Percentiles rank a stretch among this genome's conserved stretches.
phyloP scores from a whole-genome alignment of 169 alveolate species.

The Sarcocystis neurona region DNA sequence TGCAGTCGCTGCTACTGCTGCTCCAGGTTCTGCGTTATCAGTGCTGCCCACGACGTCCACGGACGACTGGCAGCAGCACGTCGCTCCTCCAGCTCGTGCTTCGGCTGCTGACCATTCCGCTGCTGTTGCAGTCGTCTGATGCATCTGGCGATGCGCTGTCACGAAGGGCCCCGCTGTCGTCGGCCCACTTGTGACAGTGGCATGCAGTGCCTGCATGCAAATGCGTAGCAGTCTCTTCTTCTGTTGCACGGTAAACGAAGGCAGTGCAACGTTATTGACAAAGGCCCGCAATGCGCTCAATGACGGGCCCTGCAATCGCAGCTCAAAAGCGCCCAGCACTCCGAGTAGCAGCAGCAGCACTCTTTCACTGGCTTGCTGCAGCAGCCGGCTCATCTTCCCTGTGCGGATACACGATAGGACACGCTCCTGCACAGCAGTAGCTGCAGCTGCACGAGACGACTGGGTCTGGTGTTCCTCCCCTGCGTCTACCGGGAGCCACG shows the following conservation, averaged over 20 bases:
- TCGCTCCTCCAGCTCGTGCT: background rate
- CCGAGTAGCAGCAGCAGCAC: no score
- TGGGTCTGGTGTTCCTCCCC: no score
- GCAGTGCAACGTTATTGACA: background rate
- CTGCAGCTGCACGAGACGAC: no score
- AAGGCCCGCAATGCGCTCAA: conserved; percentile 3
- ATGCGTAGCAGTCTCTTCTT: background rate
- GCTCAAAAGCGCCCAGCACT: no score
- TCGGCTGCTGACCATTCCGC: background rate
- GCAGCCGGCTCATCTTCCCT: no score
- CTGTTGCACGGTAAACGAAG: background rate
- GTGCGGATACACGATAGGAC: no score
- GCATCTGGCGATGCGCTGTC: background rate
- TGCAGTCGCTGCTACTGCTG: background rate
- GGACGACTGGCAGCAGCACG: no score
- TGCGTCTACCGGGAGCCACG: no score
- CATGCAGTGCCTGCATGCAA: background rate
- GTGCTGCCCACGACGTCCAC: background rate
- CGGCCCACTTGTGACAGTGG: background rate
- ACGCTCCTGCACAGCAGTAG: no score
- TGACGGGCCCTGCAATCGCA: no score
- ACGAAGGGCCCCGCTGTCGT: background rate
- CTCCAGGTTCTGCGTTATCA: background rate
- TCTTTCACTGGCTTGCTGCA: no score
- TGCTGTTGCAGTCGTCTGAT: background rate